Conservation (phyloP, 2,329 filamentous ascomycete genomes). For the Pyrenochaeta sp. region DNA sequence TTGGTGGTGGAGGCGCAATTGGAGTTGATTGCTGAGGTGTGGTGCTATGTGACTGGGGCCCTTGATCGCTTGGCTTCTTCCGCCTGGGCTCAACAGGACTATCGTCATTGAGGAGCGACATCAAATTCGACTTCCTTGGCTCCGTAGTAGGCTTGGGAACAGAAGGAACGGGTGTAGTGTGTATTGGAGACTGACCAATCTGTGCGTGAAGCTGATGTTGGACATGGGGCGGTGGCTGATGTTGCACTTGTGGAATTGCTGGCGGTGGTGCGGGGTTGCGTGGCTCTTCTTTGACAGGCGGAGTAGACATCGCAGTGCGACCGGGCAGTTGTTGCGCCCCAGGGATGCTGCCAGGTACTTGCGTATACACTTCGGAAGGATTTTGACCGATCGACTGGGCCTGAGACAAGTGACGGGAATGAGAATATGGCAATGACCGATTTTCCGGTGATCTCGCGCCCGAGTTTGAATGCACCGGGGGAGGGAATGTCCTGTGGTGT, state of each 20-base stretch:
- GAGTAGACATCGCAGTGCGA: slow-evolving; percentile 37
- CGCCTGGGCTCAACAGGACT: slow-evolving; percentile 46
- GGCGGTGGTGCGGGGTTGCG: slow-evolving; percentile 37
- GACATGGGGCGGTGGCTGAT: slow-evolving; percentile 28
- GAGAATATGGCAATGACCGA: slow-evolving; percentile 38
- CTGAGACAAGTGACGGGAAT: slow-evolving; percentile 37
- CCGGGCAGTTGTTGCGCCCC: slow-evolving; percentile 31
- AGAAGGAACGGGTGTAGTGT: slow-evolving; percentile 24
- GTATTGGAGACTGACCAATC: slow-evolving; percentile 25
- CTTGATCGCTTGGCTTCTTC: slow-evolving; percentile 45
- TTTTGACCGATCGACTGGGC: slow-evolving; percentile 32
- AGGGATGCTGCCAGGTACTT: slow-evolving; percentile 24
- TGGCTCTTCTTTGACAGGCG: slow-evolving; percentile 46
- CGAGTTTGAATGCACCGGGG: slow-evolving; percentile 37
- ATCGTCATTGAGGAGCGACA: slow-evolving; percentile 50
- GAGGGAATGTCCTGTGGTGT: slow-evolving; percentile 35
- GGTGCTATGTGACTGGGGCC: slow-evolving; percentile 43
- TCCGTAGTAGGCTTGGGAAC: slow-evolving; percentile 39
- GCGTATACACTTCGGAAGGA: slow-evolving; percentile 28
- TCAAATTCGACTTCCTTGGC: slow-evolving; percentile 48
- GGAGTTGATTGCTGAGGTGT: slow-evolving; percentile 46
- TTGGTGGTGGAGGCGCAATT: slow-evolving; percentile 40
- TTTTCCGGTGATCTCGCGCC: slow-evolving; percentile 42
- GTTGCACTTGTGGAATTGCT: slow-evolving; percentile 24
- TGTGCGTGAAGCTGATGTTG: slow-evolving; percentile 33